Conservation (phyloP, 2,329 filamentous ascomycete genomes). For the Zymoseptoria passerinii region DNA sequence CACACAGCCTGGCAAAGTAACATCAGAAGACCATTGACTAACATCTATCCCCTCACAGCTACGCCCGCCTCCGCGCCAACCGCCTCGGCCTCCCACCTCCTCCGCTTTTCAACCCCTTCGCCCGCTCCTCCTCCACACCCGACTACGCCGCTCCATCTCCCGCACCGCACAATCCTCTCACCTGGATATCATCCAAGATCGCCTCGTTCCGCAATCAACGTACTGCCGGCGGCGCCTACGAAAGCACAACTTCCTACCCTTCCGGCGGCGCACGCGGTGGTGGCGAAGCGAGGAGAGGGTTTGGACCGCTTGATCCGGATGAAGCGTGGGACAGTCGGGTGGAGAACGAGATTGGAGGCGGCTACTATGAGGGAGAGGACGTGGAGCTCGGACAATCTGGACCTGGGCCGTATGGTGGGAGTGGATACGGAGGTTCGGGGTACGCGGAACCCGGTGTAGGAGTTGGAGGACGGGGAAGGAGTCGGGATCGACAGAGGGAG, state of each 20-base stretch:
- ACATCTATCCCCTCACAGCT: constrained; percentile 31
- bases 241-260: constrained; percentile 29
- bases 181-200: constrained; percentile 64
- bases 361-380: constrained; percentile 56
- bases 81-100: constrained; percentile 63
- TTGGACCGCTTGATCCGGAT: constrained; percentile 67
- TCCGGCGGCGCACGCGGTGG: constrained; percentile 14
- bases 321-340: constrained; percentile 80
- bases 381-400: constrained; percentile 50
- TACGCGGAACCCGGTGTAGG: constrained; percentile 15
- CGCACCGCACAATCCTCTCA: constrained; percentile 55
- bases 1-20: neutral
- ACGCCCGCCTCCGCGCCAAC: constrained; percentile 62
- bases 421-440: constrained; percentile 28
- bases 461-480: constrained; percentile 35
- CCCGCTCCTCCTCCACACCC: constrained; percentile 20
- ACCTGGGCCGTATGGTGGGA: constrained; percentile 32
- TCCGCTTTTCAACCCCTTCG: constrained; percentile 66
- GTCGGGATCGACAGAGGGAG: constrained; percentile 42
- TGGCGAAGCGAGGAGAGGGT: constrained; percentile 40
- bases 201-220: constrained; percentile 56
- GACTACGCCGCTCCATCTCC: constrained; percentile 44
- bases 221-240: constrained; percentile 48
- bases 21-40: neutral
- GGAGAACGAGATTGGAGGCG: constrained; percentile 59